These are phyloP conservation scores for Penicillium brevicompactum DNA, from an alignment of 2,329 filamentous ascomycete genomes.

Conservation along the genomic window DNA sequence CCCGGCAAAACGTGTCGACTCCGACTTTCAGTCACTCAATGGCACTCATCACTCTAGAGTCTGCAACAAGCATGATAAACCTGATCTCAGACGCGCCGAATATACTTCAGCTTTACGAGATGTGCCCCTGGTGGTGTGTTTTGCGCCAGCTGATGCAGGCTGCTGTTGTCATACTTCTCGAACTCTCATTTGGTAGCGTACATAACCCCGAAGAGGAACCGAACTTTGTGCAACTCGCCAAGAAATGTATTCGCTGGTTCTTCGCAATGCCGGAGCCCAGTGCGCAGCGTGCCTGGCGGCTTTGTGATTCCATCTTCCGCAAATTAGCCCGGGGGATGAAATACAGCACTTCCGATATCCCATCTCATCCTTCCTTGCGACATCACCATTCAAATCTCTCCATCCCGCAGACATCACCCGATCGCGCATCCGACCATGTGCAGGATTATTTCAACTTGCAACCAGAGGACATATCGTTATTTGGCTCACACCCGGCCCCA, in stretches of 20 bases:
- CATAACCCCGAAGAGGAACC: constrained; percentile 37
- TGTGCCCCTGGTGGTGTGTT: constrained; percentile 44
- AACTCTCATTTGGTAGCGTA: constrained; percentile 38
- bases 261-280: constrained; percentile 32
- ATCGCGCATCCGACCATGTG: not conserved
- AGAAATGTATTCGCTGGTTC: constrained; percentile 42
- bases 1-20: constrained; percentile 9
- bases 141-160: constrained; percentile 46
- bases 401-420: not conserved
- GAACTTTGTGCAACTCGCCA: constrained; percentile 30
- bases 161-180: constrained; percentile 39
- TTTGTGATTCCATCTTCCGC: constrained; percentile 28
- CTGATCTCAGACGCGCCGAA: constrained; percentile 40
- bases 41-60: constrained; percentile 26
- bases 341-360: constrained; percentile 10
- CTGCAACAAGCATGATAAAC: constrained; percentile 37
- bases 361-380: not conserved
- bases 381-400: not conserved
- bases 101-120: constrained; percentile 30
- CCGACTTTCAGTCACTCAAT: constrained; percentile 29
- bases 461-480: not conserved
- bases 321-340: constrained; percentile 22
- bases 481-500: not conserved
- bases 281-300: constrained; percentile 35
- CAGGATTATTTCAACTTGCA: not conserved